Percentiles rank a stretch among this genome's conserved stretches.
phyloP scores from a whole-genome alignment of 257 asterid genomes.

The Solanum stenotomum region DNA sequence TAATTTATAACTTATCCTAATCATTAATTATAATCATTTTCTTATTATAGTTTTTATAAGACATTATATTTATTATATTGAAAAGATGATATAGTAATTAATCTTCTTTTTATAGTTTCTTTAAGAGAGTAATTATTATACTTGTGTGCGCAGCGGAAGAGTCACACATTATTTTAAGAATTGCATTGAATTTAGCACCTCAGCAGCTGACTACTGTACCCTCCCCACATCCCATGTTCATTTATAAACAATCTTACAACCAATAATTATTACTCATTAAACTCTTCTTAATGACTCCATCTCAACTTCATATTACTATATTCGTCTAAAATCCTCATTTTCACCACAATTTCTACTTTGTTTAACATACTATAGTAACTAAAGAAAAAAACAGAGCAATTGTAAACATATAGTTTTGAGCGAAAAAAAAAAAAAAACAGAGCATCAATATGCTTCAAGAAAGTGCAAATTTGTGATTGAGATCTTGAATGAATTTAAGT shows the following conservation, averaged over 20 bases:
- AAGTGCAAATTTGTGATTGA: neutral
- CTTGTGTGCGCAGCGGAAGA: neutral
- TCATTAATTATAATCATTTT: too few species aligned
- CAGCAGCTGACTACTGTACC: neutral
- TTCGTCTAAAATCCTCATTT: neutral
- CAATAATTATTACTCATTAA: neutral
- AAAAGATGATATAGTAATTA: too few species aligned
- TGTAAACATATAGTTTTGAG: neutral
- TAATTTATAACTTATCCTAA: too few species aligned
- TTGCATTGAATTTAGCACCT: neutral
- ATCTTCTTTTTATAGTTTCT: too few species aligned
- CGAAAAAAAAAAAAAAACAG: neutral
- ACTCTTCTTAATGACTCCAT: neutral
- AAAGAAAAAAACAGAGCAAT: neutral
- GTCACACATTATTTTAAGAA: neutral
- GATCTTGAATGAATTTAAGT: neutral
- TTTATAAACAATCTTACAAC: neutral
- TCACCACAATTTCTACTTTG: neutral
- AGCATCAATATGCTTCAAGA: neutral
- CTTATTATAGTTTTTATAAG: too few species aligned
- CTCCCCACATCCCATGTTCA: neutral
- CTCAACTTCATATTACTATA: neutral
- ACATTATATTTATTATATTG: too few species aligned
- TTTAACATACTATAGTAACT: neutral
- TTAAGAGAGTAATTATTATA: neutral